Base-by-base conservation (phyloP, 257 asterid genomes). In the Avicennia marina region DNA sequence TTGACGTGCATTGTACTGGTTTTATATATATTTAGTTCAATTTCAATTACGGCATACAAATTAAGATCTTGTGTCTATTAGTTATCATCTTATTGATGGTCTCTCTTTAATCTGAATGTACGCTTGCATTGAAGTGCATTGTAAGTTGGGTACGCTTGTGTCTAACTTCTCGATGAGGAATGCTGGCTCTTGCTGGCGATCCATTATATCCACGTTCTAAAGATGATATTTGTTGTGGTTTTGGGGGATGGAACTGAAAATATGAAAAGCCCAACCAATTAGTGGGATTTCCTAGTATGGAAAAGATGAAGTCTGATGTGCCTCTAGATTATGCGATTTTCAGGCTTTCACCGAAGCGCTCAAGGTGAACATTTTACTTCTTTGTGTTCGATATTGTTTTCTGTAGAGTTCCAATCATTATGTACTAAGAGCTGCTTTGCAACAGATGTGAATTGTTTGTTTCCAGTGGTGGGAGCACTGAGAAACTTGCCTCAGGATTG, bases 401-500 rank as follows among this genome's bases (percentile, higher is more conserved):
- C 7, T 8, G 21, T 18, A 7, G 12, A 22, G 26, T 48, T 11
- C 20, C 16, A 25, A 19, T 31, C 22, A 25, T 31, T 57, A 52
- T 24, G 42, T 8, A 42, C 19, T 20, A 4, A 11, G 49, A 20
- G 46, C 34, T 77, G 19, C 50, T 24, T 60, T 60, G 0, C 49
- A 43, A 7, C 84, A 91, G 96, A 71, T 91, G 95, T 47, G 98
- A 91, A 64, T 81, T 91, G 75, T 78, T 83, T 57, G 93, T 85
- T 72, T 81, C 89, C 45, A 72, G 93, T 24, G 78, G 75, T 69
- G 90, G 95, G 53, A 79, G 70, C 73, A 75, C 70, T 1, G 98
- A 93, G 81, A 93, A 84, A 62, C 80, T 93, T 32, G 97, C 98
- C 13, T 89, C 98, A 8, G 98, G 98, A 44, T 78, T 84, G 56